Evolutionary conservation across 108 stramenopile genomes (phyloP).

Genomic region (Nitzschia sp.): DNA sequence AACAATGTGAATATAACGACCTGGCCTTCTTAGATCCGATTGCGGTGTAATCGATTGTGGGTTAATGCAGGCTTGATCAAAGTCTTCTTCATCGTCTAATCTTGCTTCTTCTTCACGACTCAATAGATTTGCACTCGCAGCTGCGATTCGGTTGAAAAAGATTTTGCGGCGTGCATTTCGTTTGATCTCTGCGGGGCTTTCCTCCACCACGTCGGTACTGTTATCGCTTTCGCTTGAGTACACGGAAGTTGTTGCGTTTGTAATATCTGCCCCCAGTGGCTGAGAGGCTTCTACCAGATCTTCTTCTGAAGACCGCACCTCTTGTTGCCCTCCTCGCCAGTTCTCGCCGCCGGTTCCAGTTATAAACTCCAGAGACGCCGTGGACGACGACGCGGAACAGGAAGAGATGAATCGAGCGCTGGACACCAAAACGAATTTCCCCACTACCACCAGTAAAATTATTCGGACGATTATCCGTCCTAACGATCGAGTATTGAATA

Average conservation of each 20-base stretch:
- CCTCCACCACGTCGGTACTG: too few relatives aligned
- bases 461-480: not conserved
- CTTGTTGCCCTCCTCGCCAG: slow-evolving; percentile 4
- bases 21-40: slow-evolving; percentile 58
- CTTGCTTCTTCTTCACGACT: slow-evolving; percentile 60
- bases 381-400: too few relatives aligned
- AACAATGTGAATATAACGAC: slow-evolving; percentile 69
- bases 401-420: not conserved
- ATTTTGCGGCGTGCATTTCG: not conserved
- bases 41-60: slow-evolving; percentile 46
- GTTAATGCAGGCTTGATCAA: slow-evolving; percentile 40
- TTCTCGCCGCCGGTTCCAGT: too few relatives aligned
- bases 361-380: too few relatives aligned
- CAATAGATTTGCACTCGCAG: slow-evolving; percentile 54
- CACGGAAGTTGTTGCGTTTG: not conserved
- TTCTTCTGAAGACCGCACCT: too few relatives aligned
- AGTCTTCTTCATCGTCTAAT: slow-evolving; percentile 28
- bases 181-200: not conserved
- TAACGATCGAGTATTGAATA: too few relatives aligned
- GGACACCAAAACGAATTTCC: not conserved
- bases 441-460: not conserved
- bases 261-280: too few relatives aligned
- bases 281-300: not conserved
- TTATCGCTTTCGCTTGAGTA: not conserved
- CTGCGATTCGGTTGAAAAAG: slow-evolving; percentile 67